phyloP scores from a whole-genome alignment of 2,329 filamentous ascomycete genomes.

The Fusarium albidum region DNA sequence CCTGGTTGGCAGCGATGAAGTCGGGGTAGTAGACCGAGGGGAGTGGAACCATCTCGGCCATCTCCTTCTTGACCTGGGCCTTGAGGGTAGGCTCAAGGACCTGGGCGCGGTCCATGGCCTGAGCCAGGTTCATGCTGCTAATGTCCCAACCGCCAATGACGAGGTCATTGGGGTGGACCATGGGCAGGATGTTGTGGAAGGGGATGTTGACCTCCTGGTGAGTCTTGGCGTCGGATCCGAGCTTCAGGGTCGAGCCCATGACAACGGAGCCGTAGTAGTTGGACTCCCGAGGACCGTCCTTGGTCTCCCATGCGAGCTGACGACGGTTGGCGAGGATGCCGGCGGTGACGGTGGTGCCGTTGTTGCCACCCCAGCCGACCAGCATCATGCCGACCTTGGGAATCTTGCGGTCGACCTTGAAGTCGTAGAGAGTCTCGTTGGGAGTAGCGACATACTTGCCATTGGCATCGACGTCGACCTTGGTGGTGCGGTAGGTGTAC shows the following conservation, averaged over 20 bases:
- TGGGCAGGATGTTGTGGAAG: slow-evolving; percentile 91
- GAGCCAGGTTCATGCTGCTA: slow-evolving; percentile 85
- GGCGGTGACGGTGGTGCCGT: slow-evolving; percentile 95
- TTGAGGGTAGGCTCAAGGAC: slow-evolving; percentile 97
- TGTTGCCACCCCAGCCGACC: slow-evolving; percentile 98
- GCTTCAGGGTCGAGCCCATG: slow-evolving; percentile 97
- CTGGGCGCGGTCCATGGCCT: slow-evolving; percentile 93
- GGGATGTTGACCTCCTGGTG: slow-evolving; percentile 93
- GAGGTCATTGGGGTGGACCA: slow-evolving; percentile 97
- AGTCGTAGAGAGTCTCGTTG: slow-evolving; percentile 91
- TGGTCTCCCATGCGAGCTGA: slow-evolving; percentile 88
- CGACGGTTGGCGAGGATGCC: slow-evolving; percentile 96
- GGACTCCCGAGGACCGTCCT: slow-evolving; percentile 82
- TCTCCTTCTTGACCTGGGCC: slow-evolving; percentile 88
- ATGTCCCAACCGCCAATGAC: slow-evolving; percentile 98
- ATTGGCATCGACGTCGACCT: slow-evolving; percentile 73
- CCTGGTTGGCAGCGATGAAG: slow-evolving; percentile 99
- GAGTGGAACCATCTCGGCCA: slow-evolving; percentile 86
- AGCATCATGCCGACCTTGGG: slow-evolving; percentile 97
- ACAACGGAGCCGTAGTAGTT: slow-evolving; percentile 99
- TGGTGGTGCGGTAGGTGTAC: slow-evolving; percentile 96
- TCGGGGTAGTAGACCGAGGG: slow-evolving; percentile 98
- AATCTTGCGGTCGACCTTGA: slow-evolving; percentile 94
- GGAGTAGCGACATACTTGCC: slow-evolving; percentile 86
- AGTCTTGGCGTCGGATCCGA: slow-evolving; percentile 86